Base-by-base conservation (phyloP, 257 asterid species). In the Pogostemon cablin region DNA sequence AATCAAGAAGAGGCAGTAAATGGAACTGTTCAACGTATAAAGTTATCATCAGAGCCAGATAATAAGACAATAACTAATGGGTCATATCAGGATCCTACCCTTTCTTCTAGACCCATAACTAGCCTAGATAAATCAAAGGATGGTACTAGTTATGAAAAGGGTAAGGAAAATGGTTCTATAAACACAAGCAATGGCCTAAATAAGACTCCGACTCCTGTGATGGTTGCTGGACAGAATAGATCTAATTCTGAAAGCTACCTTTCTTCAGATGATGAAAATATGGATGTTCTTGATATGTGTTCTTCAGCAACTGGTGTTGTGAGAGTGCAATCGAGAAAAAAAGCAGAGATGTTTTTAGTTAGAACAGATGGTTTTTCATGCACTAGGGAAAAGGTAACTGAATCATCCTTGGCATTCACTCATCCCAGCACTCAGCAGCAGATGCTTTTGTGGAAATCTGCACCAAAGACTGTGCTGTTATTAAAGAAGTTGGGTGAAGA, bases 391-490 rank as follows among this genome's bases (percentile, higher is more conserved):
- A 95, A 88, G 83, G 99, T 95, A 56, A 91, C 93, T 15, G 99
- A 95, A 78, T 84, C 99, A 79, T 95, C 99, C 62, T 83, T 95
- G 86, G 98, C 95, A 11, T 95, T 95, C 81, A 88, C 97, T 73
- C 98, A 95, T 78, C 98, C 99, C 38, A 89, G 95, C 81, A 95
- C 99, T 48, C 99, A 91, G 85, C 99, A 89, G 79, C 99, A 95
- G 84, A 95, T 88, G 95, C 99, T 95, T 80, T 69, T 89, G 85
- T 95, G 99, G 99, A 89, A 91, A 84, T 95, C 99, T 72, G 67
- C 88, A 8, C 99, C 99, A 0, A 95, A 89, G 85, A 95, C 98
- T 63, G 96, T 87, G 54, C 77, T 95, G 75, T 74, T 95, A 63
- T 78, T 95, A 82, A 95, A 95, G 89, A 95, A 95, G 85, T 88